phyloP scores from a whole-genome alignment of 2,329 filamentous ascomycete species.

The Fusarium pininemorale region DNA sequence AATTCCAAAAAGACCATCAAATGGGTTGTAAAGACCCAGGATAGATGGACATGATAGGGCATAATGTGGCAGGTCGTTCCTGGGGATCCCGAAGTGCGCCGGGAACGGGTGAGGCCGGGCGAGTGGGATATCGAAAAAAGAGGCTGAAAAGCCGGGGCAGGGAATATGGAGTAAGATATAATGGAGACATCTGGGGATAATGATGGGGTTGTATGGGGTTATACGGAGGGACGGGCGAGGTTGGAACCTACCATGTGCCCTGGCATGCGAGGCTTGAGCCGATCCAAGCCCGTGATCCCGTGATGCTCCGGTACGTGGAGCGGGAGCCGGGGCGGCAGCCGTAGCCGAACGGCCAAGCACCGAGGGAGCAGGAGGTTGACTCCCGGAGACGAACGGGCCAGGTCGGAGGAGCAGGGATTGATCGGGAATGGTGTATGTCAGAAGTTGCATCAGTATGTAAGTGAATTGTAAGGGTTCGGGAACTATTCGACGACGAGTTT shows the following conservation, averaged over 20 bases:
- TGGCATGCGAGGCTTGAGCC: conserved; percentile 38
- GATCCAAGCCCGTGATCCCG: conserved; percentile 43
- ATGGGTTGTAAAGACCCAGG: conserved; percentile 1
- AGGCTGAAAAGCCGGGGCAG: conserved; percentile 42
- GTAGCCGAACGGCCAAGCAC: conserved; percentile 42
- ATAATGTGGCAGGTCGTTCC: conserved; percentile 35
- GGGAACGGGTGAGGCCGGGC: conserved; percentile 42
- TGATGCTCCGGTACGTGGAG: conserved; percentile 44
- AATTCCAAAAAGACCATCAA: conserved; percentile 15
- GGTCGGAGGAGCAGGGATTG: conserved; percentile 39
- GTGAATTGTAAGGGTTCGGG: conserved; percentile 7
- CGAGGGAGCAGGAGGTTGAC: conserved; percentile 4
- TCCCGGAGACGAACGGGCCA: conserved; percentile 38
- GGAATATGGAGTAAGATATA: conserved; percentile 31
- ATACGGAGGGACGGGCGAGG: conserved; percentile 23
- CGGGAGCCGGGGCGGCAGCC: conserved; percentile 33
- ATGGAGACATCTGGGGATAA: conserved; percentile 27
- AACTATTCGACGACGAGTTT: conserved; percentile 15
- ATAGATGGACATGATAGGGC: conserved; percentile 19
- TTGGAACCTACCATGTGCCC: conserved; percentile 1
- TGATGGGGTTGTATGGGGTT: conserved; percentile 32
- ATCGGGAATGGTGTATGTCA: conserved; percentile 16
- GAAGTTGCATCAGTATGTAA: conserved; percentile 20
- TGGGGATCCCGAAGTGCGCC: conserved; percentile 43
- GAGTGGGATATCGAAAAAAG: conserved; percentile 35